Base-by-base conservation (phyloP, 2,329 filamentous ascomycete genomes). In the Xylaria sp. region DNA sequence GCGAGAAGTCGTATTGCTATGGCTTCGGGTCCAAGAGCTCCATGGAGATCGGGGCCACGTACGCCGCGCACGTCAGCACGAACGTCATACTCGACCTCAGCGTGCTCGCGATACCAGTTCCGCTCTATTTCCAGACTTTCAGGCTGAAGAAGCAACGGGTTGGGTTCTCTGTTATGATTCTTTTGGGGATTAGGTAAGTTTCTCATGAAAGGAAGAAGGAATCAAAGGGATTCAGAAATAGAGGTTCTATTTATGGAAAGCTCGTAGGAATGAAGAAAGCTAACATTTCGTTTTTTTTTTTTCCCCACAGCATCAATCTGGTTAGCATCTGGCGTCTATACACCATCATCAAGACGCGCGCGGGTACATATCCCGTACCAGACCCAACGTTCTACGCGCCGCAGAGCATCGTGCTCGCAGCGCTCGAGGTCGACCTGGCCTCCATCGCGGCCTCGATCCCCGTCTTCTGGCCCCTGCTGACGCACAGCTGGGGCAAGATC, bases 351-450 rank as follows among this genome's bases (percentile, higher is more conserved):
- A 58, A 73, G 25, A 71, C 71, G 47, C 70, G 76, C 23, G 78
- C 78, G 2, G 77, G 70, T 1, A 80, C 77, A 0, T 78, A 74
- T 63, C 79, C 79, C 16, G 78, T 79, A 0, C 58, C 77, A 2
- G 79, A 81, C 63, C 79, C 79, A 8, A 79, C 76, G 3, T 81
- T 78, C 78, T 81, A 81, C 66, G 77, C 73, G 6, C 76, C 77
- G 25, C 70, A 74, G 40, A 75, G 74, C 51, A 78, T 81, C 63
- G 72, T 80, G 12, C 73, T 81, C 5, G 78, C 77, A 0, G 75
- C 73, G 0, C 72, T 81, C 60, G 79, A 81, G 60, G 74, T 80
- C 60, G 75, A 81, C 65, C 73, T 76, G 2, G 76, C 77, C 16
- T 77, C 74, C 54, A 77, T 78, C 60, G 77, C 76, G 69, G 78